Evolutionary conservation across 768 basidiomycete species (phyloP), one percentile per base, ranked within the genome.

Genomic region (Multifurca ochricompacta): DNA sequence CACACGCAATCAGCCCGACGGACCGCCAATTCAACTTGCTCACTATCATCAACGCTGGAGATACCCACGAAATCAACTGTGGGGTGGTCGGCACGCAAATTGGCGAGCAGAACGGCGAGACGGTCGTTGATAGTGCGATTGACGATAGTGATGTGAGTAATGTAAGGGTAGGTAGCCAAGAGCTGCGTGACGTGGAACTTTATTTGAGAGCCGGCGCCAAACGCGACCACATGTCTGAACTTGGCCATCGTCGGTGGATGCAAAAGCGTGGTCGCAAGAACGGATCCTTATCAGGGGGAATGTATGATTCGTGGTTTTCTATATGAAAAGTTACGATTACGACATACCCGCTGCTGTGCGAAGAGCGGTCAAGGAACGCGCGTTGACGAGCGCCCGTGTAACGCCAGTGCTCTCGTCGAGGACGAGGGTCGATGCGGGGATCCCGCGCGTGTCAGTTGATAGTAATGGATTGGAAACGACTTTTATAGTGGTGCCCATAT

Each of bases 341-440:
- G 21, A 66, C 72, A 53, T 64, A 85, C 90, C 87, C 58, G 87
- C 87, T 47, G 90, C 90, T 53, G 87, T 95, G 39, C 92, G 69
- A 28, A 91, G 68, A 5, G 91, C 86, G 2, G 92, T 94, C 62
- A 94, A 69, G 35, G 73, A 74, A 27, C 83, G 72, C 1, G 91
- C 85, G 63, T 94, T 94, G 18, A 95, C 69, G 31, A 94, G 69
- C 0, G 86, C 90, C 58, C 77, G 83, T n/a, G 83, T 76, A 0
- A 71, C 69, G 1, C 91, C 91, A 0, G 78, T 82, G 2, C 56
- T 61, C 58, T 90, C 86, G 63, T 93, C 82, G 9, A 95, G 62
- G 2, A 93, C 76, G 37, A 91, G 65, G 0, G 87, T 94, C 0
- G 82, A 83, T 0, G 77, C 91, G 6, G 91, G 87, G 18, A 95